A percentile compares a stretch with the other conserved stretches of the same genome.
phyloP scores from a whole-genome alignment of 2,329 filamentous ascomycete species.

The Calycina marina region DNA sequence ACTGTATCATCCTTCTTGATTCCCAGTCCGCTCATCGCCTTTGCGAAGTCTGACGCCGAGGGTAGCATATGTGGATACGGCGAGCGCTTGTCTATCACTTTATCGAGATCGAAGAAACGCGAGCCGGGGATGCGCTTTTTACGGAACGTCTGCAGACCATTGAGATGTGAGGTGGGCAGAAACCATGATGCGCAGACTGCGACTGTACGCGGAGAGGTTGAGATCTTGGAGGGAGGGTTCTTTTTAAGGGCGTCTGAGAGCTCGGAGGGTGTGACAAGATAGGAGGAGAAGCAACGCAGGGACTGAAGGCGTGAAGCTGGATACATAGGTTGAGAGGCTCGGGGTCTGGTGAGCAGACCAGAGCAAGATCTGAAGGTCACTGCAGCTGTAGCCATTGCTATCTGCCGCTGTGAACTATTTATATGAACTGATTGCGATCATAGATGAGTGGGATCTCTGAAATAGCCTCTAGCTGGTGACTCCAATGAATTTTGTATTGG shows the following conservation, averaged over 20 bases:
- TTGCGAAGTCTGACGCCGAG: constrained; percentile 62
- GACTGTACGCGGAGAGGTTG: constrained; percentile 68
- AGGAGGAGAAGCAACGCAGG: constrained; percentile 49
- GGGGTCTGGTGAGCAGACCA: constrained; percentile 3
- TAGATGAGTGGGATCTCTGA: too few relatives aligned
- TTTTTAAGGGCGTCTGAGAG: constrained; percentile 68
- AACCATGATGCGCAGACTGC: constrained; percentile 94
- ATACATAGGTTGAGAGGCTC: neutral
- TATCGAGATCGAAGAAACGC: constrained; percentile 93
- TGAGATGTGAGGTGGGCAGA: constrained; percentile 78
- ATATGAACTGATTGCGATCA: too few relatives aligned
- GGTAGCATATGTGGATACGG: constrained; percentile 97
- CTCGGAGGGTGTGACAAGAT: constrained; percentile 74
- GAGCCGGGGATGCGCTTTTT: constrained; percentile 75
- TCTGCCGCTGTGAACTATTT: constrained; percentile 5
- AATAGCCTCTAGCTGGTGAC: too few relatives aligned
- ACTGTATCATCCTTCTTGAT: constrained; percentile 78
- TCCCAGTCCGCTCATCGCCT: constrained; percentile 77
- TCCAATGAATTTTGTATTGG: too few relatives aligned
- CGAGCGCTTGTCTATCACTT: constrained; percentile 71
- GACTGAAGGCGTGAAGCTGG: neutral
- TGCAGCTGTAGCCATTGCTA: constrained; percentile 18
- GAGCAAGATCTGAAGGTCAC: constrained; percentile 11
- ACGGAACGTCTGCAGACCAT: constrained; percentile 67
- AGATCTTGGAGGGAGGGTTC: constrained; percentile 66